Base-by-base conservation (phyloP, 306 rosid genomes). In the Styphnolobium japonicum region DNA sequence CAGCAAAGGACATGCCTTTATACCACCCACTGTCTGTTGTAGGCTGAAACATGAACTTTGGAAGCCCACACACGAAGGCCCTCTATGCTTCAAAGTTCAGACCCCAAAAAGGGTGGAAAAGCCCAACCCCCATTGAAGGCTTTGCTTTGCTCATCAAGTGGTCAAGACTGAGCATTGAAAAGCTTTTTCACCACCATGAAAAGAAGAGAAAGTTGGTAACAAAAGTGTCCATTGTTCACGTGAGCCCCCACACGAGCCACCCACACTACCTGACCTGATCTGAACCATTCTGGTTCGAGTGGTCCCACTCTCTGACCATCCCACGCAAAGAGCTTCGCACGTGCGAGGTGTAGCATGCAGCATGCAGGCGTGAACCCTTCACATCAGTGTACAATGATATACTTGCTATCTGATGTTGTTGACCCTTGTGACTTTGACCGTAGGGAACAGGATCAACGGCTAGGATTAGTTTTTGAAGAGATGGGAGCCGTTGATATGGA, bases 151-250 rank as follows among this genome's bases (percentile, higher is more conserved):
- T 58, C 22, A 67, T 65, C 34, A 53, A 76, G 48, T 77, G 67
- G 85, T 81, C 85, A 77, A 81, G 83, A 72, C 15, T 29, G 4
- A 55, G 39, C 39, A 56, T 34, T 58, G 23, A 60, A 55, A 80
- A 45, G 80, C 77, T 85, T 61, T 68, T 23, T n/a, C n/a, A 29
- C 16, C 3, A 53, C 12, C 90, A 83, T 86, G n/a, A 88, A 90
- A 90, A 90, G 94, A 86, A 83, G 94, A 88, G 86, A 90, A 89
- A 88, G 90, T 10, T 72, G 7, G 10, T 1, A 36, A 58, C 40
- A 18, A 68, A 61, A 67, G 51, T 65, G 56, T 29, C 0, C n/a
- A 83, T 36, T 31, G 62, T 76, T 83, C 88, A 87, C 85, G 89
- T 81, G 88, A 87, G 82, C 81, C 88, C n/a, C n/a, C n/a, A n/a